Conservation (phyloP, 495 filamentous ascomycete genomes). For the Lophiostoma macrostomum region DNA sequence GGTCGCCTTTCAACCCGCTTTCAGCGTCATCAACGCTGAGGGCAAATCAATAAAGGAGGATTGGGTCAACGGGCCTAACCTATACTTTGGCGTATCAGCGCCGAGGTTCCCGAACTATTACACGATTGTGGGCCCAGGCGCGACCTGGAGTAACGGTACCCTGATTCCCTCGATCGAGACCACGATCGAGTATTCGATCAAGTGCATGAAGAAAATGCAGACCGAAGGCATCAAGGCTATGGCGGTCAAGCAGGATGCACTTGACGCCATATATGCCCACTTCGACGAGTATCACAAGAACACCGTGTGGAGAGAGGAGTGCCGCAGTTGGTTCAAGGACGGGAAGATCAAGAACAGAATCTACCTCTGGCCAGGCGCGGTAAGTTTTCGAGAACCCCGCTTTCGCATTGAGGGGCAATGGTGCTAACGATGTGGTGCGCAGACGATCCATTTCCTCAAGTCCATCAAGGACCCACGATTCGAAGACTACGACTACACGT, state of each 20-base stretch:
- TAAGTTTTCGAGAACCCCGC: slow-evolving; percentile 23
- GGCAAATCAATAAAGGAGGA: slow-evolving; percentile 34
- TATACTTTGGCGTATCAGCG: slow-evolving; percentile 36
- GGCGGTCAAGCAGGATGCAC: slow-evolving; percentile 39
- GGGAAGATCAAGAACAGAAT: slow-evolving; percentile 45
- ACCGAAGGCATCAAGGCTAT: slow-evolving; percentile 38
- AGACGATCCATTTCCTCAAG: slow-evolving; percentile 44
- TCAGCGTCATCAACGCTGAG: slow-evolving; percentile 26
- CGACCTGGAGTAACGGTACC: slow-evolving; percentile 37
- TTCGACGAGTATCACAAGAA: slow-evolving; percentile 38
- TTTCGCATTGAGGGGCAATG: slow-evolving; percentile 2
- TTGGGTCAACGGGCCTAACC: slow-evolving; percentile 30
- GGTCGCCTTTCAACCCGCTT: slow-evolving; percentile 33
- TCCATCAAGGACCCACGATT: slow-evolving; percentile 40
- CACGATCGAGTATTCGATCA: slow-evolving; percentile 37
- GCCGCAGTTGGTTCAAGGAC: slow-evolving; percentile 44
- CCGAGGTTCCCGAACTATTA: slow-evolving; percentile 38
- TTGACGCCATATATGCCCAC: slow-evolving; percentile 39
- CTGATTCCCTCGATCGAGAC: slow-evolving; percentile 39
- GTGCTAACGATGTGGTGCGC: slow-evolving; percentile 17
- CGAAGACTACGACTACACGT: slow-evolving; percentile 42
- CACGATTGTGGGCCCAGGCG: slow-evolving; percentile 37
- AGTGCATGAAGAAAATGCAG: slow-evolving; percentile 41
- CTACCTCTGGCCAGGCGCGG: slow-evolving; percentile 43
- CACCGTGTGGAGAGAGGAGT: slow-evolving; percentile 40